Evolutionary conservation across 371 early-diverging fungal species (phyloP), one percentile per base, ranked within the genome.

Genomic region (Mucor lusitanicus): DNA sequence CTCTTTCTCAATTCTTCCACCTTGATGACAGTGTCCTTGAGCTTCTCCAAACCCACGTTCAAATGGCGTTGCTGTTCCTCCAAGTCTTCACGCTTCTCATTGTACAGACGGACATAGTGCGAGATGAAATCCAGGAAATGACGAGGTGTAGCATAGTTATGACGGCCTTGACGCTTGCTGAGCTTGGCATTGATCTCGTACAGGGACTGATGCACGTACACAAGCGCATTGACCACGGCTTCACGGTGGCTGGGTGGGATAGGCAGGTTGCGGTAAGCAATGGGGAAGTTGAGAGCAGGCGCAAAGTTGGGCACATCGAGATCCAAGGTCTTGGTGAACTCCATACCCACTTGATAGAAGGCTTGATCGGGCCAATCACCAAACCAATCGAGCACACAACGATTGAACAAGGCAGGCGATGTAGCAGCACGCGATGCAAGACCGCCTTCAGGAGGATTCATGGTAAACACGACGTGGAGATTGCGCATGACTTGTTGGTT

Each of bases 361-460:
- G 98, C 98, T 76, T 96, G 96, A 71, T 96, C 94, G 8, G 95
- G 92, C 99, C 99, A 99, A 75, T 98, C 99, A 62, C 99, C 99
- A 67, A 97, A 97, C 99, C 98, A 99, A 80, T 99, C 97, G 23
- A 99, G 82, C 39, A 99, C 99, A 85, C 99, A 99, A 75, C 99
- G 94, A 80, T 99, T 99, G 91, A 99, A 99, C 79, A 99, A 84
- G 28, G 99, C 99, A 27, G 99, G 99, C 3, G 98, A 98, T 0
- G 98, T 98, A 27, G 99, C 96, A 0, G 98, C 97, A 56, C 97
- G 91, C 15, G 92, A 90, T 6, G 94, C 94, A n/a, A 99, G 83
- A 33, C 95, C 96, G 23, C 90, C 97, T 68, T 94, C 94, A 0
- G 99, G 99, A 21, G 98, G 98, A 79, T 99, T 98, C 99, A 99